A percentile compares a stretch with the other conserved stretches of the same genome.
Evolutionary conservation across 257 asterid genomes (phyloP).

Genomic region (Plantago ovata): DNA sequence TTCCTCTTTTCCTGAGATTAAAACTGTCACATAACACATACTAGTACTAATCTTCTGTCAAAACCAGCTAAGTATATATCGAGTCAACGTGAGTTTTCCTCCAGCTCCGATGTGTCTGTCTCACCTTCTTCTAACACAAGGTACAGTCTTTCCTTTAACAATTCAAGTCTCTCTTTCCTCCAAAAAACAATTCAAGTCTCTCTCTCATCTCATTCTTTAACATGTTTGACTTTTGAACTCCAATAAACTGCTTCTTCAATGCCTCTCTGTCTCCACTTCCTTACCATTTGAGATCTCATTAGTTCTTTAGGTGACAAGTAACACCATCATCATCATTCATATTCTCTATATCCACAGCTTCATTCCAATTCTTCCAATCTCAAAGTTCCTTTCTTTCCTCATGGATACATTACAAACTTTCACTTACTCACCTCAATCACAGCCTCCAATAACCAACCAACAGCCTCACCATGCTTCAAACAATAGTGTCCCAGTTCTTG

Average conservation of each 20-base stretch:
- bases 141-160: conserved; percentile 27
- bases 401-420: conserved; percentile 31
- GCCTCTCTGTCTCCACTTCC: conserved; percentile 2
- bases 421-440: conserved; percentile 26
- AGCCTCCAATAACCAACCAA: conserved; percentile 31
- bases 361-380: conserved; percentile 1
- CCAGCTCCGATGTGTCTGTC: conserved; percentile 38
- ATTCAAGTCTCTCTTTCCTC: too few relatives aligned
- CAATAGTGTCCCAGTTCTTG: conserved; percentile 67
- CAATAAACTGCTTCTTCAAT: conserved; percentile 17
- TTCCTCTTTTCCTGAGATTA: too few relatives aligned
- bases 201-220: conserved; percentile 9
- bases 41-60: neutral
- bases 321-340: conserved; percentile 27
- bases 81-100: conserved; percentile 37
- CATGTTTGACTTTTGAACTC: conserved; percentile 32
- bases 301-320: too few relatives aligned
- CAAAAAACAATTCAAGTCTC: too few relatives aligned
- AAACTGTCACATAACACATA: neutral
- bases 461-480: conserved; percentile 37
- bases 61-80: conserved; percentile 16
- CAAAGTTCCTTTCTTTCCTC: neutral
- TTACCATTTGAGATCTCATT: too few relatives aligned
- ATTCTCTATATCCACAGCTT: conserved; percentile 15
- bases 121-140: conserved; percentile 45